Evolutionary conservation across 1,139 yeast species (phyloP).

Genomic region (Zygoascus meyerae): DNA sequence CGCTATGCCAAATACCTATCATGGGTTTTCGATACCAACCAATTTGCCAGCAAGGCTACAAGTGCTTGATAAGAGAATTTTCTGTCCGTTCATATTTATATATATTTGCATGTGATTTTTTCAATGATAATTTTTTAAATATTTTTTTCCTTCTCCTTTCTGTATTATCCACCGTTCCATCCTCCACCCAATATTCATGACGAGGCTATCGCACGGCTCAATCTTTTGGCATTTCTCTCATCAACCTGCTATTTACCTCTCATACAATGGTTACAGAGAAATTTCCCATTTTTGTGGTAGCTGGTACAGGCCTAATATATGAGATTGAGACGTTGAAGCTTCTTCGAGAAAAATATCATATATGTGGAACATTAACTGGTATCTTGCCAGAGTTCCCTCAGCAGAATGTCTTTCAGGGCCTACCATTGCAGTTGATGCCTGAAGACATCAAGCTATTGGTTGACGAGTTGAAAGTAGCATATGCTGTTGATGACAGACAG

Average conservation of each 20-base stretch:
- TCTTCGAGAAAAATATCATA: constrained; percentile 48
- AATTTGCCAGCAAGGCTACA: background rate
- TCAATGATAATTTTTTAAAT: background rate
- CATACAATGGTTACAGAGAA: background rate
- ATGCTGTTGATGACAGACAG: constrained; percentile 30
- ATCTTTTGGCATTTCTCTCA: background rate
- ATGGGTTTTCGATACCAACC: constrained; percentile 19
- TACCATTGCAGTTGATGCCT: constrained; percentile 67
- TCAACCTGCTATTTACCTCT: background rate
- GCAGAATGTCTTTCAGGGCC: constrained; percentile 77
- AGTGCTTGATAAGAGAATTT: background rate
- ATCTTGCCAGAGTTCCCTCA: constrained; percentile 85
- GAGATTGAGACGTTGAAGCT: constrained; percentile 46
- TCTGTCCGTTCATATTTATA: background rate
- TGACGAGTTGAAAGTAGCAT: constrained; percentile 34
- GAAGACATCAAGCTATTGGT: constrained; percentile 73
- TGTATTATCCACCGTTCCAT: background rate
- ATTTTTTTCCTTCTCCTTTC: background rate
- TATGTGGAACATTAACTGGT: constrained; percentile 75
- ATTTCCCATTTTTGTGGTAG: constrained; percentile 36
- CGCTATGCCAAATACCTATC: constrained; percentile 27
- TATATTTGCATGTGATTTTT: background rate
- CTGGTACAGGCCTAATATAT: constrained; percentile 46
- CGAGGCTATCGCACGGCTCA: background rate
- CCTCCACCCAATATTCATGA: background rate